Percentiles rank a stretch among this genome's conserved stretches.
phyloP scores from a whole-genome alignment of 768 basidiomycete species.

The Serpula lacrymans region DNA sequence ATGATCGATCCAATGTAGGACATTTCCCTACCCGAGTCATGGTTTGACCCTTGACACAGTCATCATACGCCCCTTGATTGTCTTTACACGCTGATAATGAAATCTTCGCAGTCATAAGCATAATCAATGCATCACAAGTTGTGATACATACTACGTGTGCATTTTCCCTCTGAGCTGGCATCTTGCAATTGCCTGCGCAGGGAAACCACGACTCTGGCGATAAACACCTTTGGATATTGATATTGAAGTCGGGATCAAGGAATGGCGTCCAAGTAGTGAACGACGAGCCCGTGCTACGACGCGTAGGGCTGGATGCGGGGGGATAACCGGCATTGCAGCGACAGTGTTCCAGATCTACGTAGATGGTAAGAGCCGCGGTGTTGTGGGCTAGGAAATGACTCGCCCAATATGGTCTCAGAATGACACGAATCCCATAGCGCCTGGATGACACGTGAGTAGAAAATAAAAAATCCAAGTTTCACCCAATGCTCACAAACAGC shows the following conservation, averaged over 20 bases:
- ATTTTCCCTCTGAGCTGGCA: neutral
- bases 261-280: too few species aligned
- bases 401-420: conserved; percentile 26
- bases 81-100: conserved; percentile 27
- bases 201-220: too few species aligned
- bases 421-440: conserved; percentile 28
- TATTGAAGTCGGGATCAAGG: too few species aligned
- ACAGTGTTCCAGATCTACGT: conserved; percentile 23
- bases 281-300: too few species aligned
- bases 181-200: too few species aligned
- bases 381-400: neutral
- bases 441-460: conserved; percentile 10
- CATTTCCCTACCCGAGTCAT: conserved; percentile 22
- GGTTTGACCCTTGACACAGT: conserved; percentile 9
- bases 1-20: neutral
- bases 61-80: conserved; percentile 20
- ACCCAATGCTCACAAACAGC: conserved; percentile 18
- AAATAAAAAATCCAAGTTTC: neutral
- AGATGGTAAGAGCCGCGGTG: too few species aligned
- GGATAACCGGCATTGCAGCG: too few species aligned
- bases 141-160: conserved; percentile 22
- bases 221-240: too few species aligned
- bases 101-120: too few species aligned
- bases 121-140: too few species aligned
- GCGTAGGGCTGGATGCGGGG: too few species aligned